phyloP scores from a whole-genome alignment of 495 filamentous ascomycete genomes.

The Xylaria acuta region DNA sequence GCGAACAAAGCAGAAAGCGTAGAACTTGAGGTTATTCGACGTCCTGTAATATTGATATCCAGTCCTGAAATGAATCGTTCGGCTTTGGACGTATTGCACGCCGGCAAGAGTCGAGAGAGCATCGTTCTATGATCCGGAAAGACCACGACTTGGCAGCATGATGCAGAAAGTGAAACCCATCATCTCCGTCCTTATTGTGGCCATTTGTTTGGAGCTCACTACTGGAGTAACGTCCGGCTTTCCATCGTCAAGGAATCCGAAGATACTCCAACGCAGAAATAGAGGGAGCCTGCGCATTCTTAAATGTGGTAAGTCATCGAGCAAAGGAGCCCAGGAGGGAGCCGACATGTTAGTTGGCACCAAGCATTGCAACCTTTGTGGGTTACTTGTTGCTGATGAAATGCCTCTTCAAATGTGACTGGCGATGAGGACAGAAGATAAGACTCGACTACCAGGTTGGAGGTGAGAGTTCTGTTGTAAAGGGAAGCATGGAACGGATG shows the following conservation, averaged over 20 bases:
- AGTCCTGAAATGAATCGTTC: slow-evolving; percentile 34
- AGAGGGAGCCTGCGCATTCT: neutral
- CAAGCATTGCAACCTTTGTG: slow-evolving; percentile 16
- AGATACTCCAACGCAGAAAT: neutral
- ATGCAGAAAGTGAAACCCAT: slow-evolving; percentile 22
- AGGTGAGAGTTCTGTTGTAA: neutral
- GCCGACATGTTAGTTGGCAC: slow-evolving; percentile 1
- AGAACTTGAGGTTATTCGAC: slow-evolving; percentile 38
- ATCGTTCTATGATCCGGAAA: slow-evolving; percentile 15
- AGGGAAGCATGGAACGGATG: slow-evolving; percentile 8
- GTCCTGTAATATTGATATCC: slow-evolving; percentile 31
- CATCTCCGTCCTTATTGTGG: slow-evolving; percentile 8
- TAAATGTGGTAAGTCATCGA: neutral
- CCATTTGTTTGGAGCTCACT: slow-evolving; percentile 11
- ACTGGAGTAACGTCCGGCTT: neutral
- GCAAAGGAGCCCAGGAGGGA: neutral
- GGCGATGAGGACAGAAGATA: neutral
- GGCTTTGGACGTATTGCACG: slow-evolving; percentile 41
- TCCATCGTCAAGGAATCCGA: neutral
- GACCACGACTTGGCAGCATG: slow-evolving; percentile 27
- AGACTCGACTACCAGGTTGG: neutral
- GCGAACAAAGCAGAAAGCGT: slow-evolving; percentile 31
- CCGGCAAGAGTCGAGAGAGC: slow-evolving; percentile 24
- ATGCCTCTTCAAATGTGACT: neutral
- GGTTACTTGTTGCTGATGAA: neutral